A percentile compares a stretch with the other conserved stretches of the same genome.
Conservation (phyloP, 345 rosid species). For the Chamaenerion angustifolium region DNA sequence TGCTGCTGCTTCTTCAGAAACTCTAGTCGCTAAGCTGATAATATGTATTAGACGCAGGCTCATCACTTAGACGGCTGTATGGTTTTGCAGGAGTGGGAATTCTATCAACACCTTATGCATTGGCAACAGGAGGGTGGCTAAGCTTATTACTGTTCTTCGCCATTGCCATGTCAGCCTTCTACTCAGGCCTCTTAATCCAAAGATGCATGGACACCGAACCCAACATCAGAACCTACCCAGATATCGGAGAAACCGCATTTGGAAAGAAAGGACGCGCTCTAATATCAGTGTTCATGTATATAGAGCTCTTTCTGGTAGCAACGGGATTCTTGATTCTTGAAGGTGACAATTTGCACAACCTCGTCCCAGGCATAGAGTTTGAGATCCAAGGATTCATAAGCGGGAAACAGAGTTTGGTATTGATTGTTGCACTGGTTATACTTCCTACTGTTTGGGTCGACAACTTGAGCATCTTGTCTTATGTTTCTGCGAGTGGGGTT, state of each 20-base stretch:
- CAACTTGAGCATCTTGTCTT: conserved; percentile 53
- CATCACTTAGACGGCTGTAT: too few species aligned
- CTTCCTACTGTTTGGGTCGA: conserved; percentile 73
- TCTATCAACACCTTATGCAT: conserved; percentile 65
- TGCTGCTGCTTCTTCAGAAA: background rate
- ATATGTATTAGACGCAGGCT: too few species aligned
- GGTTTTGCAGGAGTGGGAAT: conserved; percentile 60
- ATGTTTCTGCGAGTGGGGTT: conserved; percentile 78
- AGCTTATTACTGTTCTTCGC: conserved; percentile 47
- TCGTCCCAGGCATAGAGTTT: conserved; percentile 35
- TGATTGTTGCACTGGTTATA: conserved; percentile 49
- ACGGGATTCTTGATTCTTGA: conserved; percentile 76
- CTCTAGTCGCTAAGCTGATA: too few species aligned
- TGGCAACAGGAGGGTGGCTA: conserved; percentile 85
- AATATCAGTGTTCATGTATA: conserved; percentile 44
- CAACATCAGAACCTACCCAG: conserved; percentile 52
- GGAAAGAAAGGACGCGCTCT: conserved; percentile 52
- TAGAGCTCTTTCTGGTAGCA: conserved; percentile 65
- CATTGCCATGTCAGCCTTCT: conserved; percentile 44
- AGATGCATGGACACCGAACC: conserved; percentile 67
- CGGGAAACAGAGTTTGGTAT: conserved; percentile 43
- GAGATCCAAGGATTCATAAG: conserved; percentile 30
- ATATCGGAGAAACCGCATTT: conserved; percentile 71
- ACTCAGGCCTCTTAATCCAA: conserved; percentile 50
- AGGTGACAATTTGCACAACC: conserved; percentile 66